phyloP scores from a whole-genome alignment of 805 yeast species.

The Metschnikowia aberdeeniae region DNA sequence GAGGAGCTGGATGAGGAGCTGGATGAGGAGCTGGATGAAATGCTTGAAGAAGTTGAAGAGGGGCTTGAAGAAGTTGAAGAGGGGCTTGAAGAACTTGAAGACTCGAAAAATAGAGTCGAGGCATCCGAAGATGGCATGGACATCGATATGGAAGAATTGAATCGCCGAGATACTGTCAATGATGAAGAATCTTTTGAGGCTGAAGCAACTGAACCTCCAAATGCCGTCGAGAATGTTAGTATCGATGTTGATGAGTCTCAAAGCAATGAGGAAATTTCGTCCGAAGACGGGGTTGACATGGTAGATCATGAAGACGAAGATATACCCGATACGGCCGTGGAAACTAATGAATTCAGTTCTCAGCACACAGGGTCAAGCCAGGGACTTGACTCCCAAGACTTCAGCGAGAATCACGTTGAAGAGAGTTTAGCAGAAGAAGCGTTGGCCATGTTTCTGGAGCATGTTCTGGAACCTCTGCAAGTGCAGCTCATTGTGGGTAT shows the following conservation, averaged over 20 bases:
- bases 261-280: too few relatives aligned
- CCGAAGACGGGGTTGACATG: too few relatives aligned
- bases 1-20: not conserved
- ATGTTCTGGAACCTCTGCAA: not conserved
- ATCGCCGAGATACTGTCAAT: not conserved
- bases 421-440: not conserved
- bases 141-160: not conserved
- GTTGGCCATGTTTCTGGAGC: conserved; percentile 1
- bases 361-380: too few relatives aligned
- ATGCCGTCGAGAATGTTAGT: not conserved
- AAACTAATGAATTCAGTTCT: too few relatives aligned
- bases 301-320: too few relatives aligned
- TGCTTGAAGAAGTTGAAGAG: conserved; percentile 1
- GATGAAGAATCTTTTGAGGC: not conserved
- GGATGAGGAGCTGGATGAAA: conserved; percentile 2
- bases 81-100: conserved; percentile 6
- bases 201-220: not conserved
- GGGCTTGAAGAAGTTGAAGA: conserved; percentile 6
- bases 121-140: not conserved
- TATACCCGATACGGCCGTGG: too few relatives aligned
- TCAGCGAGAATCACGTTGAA: not conserved
- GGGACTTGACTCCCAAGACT: too few relatives aligned
- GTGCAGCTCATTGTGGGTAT: not conserved
- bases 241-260: too few relatives aligned
- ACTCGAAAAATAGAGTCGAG: not conserved